Conservation (phyloP, 208 protist genomes). For the Trypanosoma lewisi region DNA sequence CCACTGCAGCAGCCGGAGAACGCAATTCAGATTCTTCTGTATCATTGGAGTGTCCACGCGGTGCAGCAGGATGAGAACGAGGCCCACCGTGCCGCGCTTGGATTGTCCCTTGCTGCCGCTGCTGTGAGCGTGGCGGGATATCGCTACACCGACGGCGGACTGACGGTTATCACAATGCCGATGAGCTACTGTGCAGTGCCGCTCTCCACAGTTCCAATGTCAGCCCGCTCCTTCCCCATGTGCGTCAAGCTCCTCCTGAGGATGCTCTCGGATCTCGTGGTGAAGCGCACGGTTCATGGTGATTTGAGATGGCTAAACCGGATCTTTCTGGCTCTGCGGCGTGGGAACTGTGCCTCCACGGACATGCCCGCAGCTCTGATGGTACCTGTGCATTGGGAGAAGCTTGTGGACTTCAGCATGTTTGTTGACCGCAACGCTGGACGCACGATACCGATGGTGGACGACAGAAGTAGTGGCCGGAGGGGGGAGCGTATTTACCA, state of each 20-base stretch:
- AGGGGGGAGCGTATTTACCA: constrained; percentile 38
- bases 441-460: constrained; percentile 59
- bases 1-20: not conserved
- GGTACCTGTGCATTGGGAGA: constrained; percentile 80
- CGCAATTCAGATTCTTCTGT: constrained; percentile 40
- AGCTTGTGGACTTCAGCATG: constrained; percentile 84
- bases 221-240: constrained; percentile 43
- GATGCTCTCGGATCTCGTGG: constrained; percentile 61
- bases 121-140: constrained; percentile 42
- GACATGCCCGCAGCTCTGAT: constrained; percentile 35
- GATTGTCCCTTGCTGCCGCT: constrained; percentile 46
- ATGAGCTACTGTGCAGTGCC: constrained; percentile 44
- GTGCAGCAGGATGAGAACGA: constrained; percentile 44
- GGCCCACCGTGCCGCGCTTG: constrained; percentile 56
- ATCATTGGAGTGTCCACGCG: constrained; percentile 56
- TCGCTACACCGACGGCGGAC: constrained; percentile 48
- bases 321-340: constrained; percentile 52
- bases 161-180: constrained; percentile 64
- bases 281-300: constrained; percentile 71
- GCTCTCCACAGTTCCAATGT: constrained; percentile 52
- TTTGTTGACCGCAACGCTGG: constrained; percentile 84
- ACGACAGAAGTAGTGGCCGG: constrained; percentile 30
- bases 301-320: constrained; percentile 50
- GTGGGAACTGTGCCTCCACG: not conserved
- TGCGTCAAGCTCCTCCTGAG: constrained; percentile 52